Evolutionary conservation across 768 basidiomycete species (phyloP).

Genomic region (Lepiota venenata): DNA sequence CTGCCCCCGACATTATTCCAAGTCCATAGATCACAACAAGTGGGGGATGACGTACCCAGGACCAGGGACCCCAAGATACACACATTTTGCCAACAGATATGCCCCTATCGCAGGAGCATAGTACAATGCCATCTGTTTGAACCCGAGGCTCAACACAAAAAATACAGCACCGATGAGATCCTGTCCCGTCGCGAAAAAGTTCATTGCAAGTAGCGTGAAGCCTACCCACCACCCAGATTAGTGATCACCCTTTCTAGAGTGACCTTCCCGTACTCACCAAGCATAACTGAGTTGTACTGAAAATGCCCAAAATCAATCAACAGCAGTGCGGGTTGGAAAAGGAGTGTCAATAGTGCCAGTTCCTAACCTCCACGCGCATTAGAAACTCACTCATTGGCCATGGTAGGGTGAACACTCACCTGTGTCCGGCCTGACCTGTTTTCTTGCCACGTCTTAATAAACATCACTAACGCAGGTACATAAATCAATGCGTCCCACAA

Average conservation of each 20-base stretch:
- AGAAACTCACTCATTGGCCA: neutral
- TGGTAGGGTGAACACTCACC: constrained; percentile 43
- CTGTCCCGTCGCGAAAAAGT: constrained; percentile 62
- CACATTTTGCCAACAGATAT: constrained; percentile 86
- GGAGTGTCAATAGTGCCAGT: constrained; percentile 62
- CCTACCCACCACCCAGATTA: constrained; percentile 36
- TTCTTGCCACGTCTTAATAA: constrained; percentile 61
- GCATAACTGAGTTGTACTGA: constrained; percentile 94
- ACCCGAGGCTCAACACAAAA: constrained; percentile 83
- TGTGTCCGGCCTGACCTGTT: constrained; percentile 74
- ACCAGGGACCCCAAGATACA: constrained; percentile 62
- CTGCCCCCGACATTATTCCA: constrained; percentile 16
- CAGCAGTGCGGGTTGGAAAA: constrained; percentile 81
- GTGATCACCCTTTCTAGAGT: neutral
- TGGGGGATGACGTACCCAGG: constrained; percentile 54
- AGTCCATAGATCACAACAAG: neutral
- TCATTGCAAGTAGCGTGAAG: constrained; percentile 64
- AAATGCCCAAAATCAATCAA: constrained; percentile 93
- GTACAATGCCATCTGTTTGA: constrained; percentile 97
- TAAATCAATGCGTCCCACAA: constrained; percentile 69
- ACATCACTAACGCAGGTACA: constrained; percentile 68
- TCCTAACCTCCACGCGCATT: constrained; percentile 36
- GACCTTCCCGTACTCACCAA: constrained; percentile 46
- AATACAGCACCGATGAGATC: constrained; percentile 76
- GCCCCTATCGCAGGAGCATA: constrained; percentile 92